Base-by-base conservation (phyloP, 305 asterid genomes). In the Fraxinus dipetala region DNA sequence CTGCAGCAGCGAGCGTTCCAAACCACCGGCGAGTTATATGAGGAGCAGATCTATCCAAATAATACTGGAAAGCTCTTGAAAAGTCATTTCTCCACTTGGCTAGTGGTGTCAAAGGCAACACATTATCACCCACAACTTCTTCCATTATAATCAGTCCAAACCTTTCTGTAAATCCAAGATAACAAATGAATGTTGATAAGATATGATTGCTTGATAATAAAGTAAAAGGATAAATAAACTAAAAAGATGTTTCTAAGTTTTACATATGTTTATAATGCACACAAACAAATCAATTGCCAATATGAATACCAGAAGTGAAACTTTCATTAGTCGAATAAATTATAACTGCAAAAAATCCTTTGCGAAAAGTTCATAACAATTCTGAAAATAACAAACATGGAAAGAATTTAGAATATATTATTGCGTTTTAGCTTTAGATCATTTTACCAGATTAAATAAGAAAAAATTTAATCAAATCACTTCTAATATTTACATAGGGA, bases 41-140 rank as follows among this genome's bases (percentile, higher is more conserved):
- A 26, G 97, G 97, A 76, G 92, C 85, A 4, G 93, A 91, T 54
- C 87, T 82, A 78, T 90, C 95, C 85, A 91, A 85, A 73, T 89
- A 89, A 85, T 83, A 79, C 78, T 85, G 92, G 82, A 91, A 92
- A n/a, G 63, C 81, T 86, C 81, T 89, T 0, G 91, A 84, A 43
- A 88, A 85, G 5, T 92, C 92, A 13, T 82, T 82, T 72, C 87
- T 86, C 94, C 90, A 92, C 82, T 90, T 90, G 7, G 92, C 84
- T 36, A 89, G 75, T 24, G 88, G 90, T 72, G 90, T 82, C 40
- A 65, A 79, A 11, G 83, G 86, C 73, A 86, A 10, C 4, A 56
- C 82, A 78, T 51, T 84, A 38, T 83, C 88, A 70, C 34, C 83
- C 59, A 80, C 85, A 79, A 31, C 83, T 40, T 84, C 93, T 81